These are phyloP conservation scores for Trichoderma sp. DNA, from an alignment of 2,329 filamentous ascomycete species.

Conservation along the genomic window DNA sequence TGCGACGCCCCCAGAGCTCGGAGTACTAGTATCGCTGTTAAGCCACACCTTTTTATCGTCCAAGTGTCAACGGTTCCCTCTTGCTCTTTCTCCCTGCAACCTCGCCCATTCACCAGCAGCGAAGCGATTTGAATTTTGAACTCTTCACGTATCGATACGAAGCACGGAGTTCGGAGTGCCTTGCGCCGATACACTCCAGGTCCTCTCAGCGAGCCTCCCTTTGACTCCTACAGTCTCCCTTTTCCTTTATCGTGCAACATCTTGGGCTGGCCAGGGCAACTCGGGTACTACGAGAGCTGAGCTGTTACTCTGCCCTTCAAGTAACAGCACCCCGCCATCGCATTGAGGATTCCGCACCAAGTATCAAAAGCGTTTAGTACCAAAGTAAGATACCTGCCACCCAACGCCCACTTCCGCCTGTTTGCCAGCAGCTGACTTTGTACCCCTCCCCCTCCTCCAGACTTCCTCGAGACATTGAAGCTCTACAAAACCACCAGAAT, in stretches of 20 bases:
- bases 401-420: background rate
- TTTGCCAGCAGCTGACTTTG: conserved; percentile 12
- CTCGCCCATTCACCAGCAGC: background rate
- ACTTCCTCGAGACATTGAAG: conserved; percentile 4
- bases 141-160: background rate
- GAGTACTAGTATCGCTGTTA: conserved; percentile 1
- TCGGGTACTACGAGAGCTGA: background rate
- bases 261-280: background rate
- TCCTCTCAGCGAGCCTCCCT: background rate
- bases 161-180: background rate
- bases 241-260: background rate
- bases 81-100: background rate
- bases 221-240: background rate
- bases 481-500: background rate
- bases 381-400: conserved; percentile 9
- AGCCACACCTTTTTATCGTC: conserved; percentile 1
- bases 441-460: conserved; percentile 20
- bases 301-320: background rate
- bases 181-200: background rate
- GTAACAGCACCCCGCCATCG: background rate
- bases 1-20: background rate
- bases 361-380: conserved; percentile 1
- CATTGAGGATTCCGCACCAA: background rate
- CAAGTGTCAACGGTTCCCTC: background rate
- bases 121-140: background rate